A percentile compares a stretch with the other conserved stretches of the same genome.
Conservation (phyloP, 202 grass and related monocot genomes). For the Dendrocalamus latiflorus region DNA sequence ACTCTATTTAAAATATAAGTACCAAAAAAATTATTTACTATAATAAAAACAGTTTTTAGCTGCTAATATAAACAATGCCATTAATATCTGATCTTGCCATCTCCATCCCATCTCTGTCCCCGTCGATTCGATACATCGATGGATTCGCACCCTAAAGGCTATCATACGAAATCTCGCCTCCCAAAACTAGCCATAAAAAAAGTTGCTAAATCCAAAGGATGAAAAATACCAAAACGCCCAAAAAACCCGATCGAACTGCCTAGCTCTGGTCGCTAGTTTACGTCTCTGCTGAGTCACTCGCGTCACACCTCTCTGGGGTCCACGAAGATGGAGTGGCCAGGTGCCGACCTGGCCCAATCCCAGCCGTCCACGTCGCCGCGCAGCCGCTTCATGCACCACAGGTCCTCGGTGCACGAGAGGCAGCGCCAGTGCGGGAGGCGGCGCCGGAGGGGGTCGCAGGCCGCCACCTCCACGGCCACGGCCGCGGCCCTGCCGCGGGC, state of each 20-base stretch:
- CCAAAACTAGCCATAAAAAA: background rate
- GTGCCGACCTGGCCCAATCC: conserved; percentile 71
- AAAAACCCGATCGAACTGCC: background rate
- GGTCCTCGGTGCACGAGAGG: conserved; percentile 65
- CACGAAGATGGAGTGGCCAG: conserved; percentile 61
- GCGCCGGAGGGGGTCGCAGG: conserved; percentile 51
- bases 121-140: background rate
- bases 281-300: too few species aligned
- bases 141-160: background rate
- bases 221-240: background rate
- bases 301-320: conserved; percentile 82
- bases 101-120: background rate
- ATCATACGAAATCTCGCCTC: background rate
- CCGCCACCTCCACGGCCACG: conserved; percentile 63
- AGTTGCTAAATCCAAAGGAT: background rate
- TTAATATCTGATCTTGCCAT: background rate
- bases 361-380: conserved; percentile 39
- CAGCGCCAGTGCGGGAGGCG: conserved; percentile 77
- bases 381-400: conserved; percentile 85
- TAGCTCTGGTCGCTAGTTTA: too few species aligned
- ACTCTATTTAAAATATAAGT: too few species aligned
- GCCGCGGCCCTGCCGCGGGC: conserved; percentile 51
- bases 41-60: too few species aligned
- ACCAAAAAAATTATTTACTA: too few species aligned
- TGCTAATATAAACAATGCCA: too few species aligned